Conservation (phyloP, 345 rosid genomes). For the Melaleuca alternifolia region DNA sequence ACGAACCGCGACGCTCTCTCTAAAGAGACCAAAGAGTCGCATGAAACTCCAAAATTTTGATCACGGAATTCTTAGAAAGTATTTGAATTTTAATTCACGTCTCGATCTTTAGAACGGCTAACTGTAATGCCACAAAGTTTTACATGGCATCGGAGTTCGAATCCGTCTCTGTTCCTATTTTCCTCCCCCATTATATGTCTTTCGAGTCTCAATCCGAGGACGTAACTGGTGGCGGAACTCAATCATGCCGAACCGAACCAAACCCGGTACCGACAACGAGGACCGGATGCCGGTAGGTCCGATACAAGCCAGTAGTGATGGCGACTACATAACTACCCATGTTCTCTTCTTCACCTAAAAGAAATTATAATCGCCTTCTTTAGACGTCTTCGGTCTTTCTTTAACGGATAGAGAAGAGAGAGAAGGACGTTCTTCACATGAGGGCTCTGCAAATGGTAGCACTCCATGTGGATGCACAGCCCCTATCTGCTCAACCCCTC, state of each 20-base stretch:
- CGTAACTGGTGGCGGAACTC: neutral
- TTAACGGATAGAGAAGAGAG: neutral
- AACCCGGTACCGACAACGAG: neutral
- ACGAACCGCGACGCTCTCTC: neutral
- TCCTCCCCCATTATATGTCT: neutral
- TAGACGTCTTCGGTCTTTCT: neutral
- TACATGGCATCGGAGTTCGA: neutral
- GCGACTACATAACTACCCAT: neutral
- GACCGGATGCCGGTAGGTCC: neutral
- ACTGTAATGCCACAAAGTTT: neutral
- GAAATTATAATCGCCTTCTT: neutral
- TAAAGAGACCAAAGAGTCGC: neutral
- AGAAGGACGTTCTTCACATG: neutral
- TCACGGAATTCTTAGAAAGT: neutral
- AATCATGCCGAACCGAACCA: neutral
- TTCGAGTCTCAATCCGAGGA: neutral
- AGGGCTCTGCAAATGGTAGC: neutral
- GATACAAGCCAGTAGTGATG: neutral
- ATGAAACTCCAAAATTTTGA: neutral
- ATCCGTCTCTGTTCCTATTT: neutral
- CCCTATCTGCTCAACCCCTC: neutral
- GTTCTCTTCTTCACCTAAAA: neutral
- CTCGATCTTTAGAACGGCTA: too few relatives aligned
- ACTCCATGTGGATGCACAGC: neutral
- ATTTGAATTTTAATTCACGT: too few relatives aligned